phyloP scores from a whole-genome alignment of 495 filamentous ascomycete species.

The Penicillium lividum region DNA sequence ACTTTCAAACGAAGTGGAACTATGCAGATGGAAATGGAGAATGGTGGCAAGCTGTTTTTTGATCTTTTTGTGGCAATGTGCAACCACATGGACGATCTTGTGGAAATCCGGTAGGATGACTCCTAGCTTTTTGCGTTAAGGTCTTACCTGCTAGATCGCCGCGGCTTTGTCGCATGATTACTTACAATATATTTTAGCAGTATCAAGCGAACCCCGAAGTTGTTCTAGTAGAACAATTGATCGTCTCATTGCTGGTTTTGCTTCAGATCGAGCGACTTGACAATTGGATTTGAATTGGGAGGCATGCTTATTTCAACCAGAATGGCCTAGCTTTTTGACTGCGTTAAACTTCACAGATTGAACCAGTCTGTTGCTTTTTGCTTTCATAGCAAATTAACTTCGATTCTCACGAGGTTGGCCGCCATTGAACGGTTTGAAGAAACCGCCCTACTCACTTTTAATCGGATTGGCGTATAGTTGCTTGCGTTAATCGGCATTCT shows the following conservation, averaged over 20 bases:
- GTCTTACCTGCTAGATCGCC: slow-evolving; percentile 18
- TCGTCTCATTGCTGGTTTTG: slow-evolving; percentile 17
- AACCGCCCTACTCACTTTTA: slow-evolving; percentile 34
- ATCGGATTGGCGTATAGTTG: slow-evolving; percentile 22
- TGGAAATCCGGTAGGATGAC: slow-evolving; percentile 52
- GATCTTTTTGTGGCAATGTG: slow-evolving; percentile 97
- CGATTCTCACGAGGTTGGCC: slow-evolving; percentile 51
- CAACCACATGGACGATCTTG: slow-evolving; percentile 92
- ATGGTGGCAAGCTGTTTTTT: slow-evolving; percentile 88
- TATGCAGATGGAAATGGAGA: slow-evolving; percentile 97
- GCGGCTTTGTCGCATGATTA: neutral
- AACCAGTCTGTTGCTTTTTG: slow-evolving; percentile 23
- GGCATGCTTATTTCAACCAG: slow-evolving; percentile 34
- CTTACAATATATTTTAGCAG: slow-evolving; percentile 28
- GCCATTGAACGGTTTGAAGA: slow-evolving; percentile 33
- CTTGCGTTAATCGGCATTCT: slow-evolving; percentile 29
- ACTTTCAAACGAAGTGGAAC: slow-evolving; percentile 95
- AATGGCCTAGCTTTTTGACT: slow-evolving; percentile 29
- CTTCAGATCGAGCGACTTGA: slow-evolving; percentile 29
- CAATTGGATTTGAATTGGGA: slow-evolving; percentile 28
- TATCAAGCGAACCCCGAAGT: slow-evolving; percentile 40
- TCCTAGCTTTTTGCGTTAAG: slow-evolving; percentile 11
- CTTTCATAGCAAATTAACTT: slow-evolving; percentile 33
- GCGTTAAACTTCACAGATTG: slow-evolving; percentile 15
- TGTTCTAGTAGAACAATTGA: slow-evolving; percentile 34